Percentiles rank a stretch among this genome's conserved stretches.
phyloP scores from a whole-genome alignment of 2,329 filamentous ascomycete genomes.

The Escovopsis sp. region DNA sequence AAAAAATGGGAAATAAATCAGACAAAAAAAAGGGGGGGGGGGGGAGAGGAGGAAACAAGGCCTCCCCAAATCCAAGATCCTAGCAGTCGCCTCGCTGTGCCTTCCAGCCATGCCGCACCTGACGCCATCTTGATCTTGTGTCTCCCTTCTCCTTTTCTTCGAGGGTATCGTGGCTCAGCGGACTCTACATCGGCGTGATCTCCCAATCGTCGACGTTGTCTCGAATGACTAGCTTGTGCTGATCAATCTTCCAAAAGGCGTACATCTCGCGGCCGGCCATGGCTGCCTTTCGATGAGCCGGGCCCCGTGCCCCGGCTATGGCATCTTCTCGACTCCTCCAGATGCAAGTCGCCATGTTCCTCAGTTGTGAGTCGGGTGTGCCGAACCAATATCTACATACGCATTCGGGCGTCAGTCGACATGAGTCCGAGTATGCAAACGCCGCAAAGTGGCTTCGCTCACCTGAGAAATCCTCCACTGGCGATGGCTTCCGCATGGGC shows the following conservation, averaged over 20 bases:
- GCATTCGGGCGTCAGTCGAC: slow-evolving; percentile 6
- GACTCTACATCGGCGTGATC: slow-evolving; percentile 35
- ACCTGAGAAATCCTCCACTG: slow-evolving; percentile 73
- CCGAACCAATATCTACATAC: slow-evolving; percentile 71
- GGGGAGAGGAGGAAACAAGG: too few species aligned
- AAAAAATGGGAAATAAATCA: too few species aligned
- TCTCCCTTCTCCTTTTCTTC: too few species aligned
- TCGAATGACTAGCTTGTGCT: slow-evolving; percentile 51
- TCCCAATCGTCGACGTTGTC: slow-evolving; percentile 52
- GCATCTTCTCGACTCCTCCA: slow-evolving; percentile 49
- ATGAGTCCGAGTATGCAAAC: background rate
- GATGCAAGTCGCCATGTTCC: slow-evolving; percentile 71
- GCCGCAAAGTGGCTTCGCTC: slow-evolving; percentile 11
- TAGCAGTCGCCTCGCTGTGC: too few species aligned
- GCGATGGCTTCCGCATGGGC: slow-evolving; percentile 68
- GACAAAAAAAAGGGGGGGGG: too few species aligned
- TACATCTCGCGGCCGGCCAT: slow-evolving; percentile 48
- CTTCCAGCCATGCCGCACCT: too few species aligned
- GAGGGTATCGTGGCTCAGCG: too few species aligned
- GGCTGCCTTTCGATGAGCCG: slow-evolving; percentile 50
- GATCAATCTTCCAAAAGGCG: slow-evolving; percentile 56
- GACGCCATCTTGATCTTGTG: too few species aligned
- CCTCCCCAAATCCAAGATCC: too few species aligned
- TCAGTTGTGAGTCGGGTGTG: slow-evolving; percentile 48
- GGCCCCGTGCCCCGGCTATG: slow-evolving; percentile 41